A percentile compares a stretch with the other conserved stretches of the same genome.
These are phyloP conservation scores for Aureobasidium sp. DNA, from an alignment of 2,329 filamentous ascomycete species.

Conservation along the genomic window DNA sequence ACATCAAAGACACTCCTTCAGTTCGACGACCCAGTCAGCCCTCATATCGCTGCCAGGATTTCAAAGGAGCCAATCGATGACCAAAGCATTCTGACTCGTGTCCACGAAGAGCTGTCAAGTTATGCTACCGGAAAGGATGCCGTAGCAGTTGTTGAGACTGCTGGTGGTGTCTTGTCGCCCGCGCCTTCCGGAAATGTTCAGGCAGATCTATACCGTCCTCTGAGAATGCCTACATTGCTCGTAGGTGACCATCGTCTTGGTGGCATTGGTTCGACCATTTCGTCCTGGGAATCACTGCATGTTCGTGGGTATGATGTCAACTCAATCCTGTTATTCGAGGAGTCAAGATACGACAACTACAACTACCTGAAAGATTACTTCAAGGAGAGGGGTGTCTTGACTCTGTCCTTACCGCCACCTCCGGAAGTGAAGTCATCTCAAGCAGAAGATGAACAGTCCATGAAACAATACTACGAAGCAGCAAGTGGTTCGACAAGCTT, in stretches of 20 bases:
- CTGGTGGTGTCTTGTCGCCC: slow-evolving; percentile 75
- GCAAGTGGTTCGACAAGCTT: slow-evolving; percentile 37
- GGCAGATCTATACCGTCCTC: slow-evolving; percentile 67
- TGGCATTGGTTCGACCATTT: slow-evolving; percentile 73
- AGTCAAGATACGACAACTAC: slow-evolving; percentile 60
- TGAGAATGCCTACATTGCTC: slow-evolving; percentile 66
- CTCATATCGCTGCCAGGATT: slow-evolving; percentile 60
- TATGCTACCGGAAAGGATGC: slow-evolving; percentile 40
- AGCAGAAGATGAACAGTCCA: slow-evolving; percentile 47
- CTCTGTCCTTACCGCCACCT: slow-evolving; percentile 41
- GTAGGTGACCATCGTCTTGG: slow-evolving; percentile 70
- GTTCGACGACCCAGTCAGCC: slow-evolving; percentile 68
- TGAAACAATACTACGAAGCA: slow-evolving; percentile 58
- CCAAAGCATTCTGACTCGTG: slow-evolving; percentile 30
- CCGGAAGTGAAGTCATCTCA: slow-evolving; percentile 41
- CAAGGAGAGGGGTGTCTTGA: slow-evolving; percentile 45
- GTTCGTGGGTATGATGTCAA: slow-evolving; percentile 74
- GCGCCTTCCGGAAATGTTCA: slow-evolving; percentile 69
- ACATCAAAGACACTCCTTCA: slow-evolving; percentile 60
- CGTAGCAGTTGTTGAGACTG: slow-evolving; percentile 71
- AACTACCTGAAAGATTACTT: slow-evolving; percentile 65
- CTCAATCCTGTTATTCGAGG: slow-evolving; percentile 61
- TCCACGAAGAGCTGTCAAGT: slow-evolving; percentile 37
- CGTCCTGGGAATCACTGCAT: slow-evolving; percentile 69
- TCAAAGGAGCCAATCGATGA: slow-evolving; percentile 16